phyloP scores from a whole-genome alignment of 2,329 filamentous ascomycete genomes.

The Neonectria neomacrospora region DNA sequence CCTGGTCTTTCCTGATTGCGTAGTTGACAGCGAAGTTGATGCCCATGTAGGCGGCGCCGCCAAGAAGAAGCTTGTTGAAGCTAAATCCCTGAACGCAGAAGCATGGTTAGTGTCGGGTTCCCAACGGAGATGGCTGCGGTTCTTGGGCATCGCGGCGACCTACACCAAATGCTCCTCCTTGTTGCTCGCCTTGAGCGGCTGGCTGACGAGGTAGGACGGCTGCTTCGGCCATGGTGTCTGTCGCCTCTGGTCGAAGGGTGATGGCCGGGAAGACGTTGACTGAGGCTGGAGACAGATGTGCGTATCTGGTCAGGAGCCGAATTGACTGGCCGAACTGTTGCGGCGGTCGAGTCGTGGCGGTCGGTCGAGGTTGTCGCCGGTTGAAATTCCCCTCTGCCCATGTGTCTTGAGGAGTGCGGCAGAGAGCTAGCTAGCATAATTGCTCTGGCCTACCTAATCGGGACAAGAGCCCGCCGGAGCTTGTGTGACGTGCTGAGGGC shows the following conservation, averaged over 20 bases:
- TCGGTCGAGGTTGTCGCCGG: slow-evolving; percentile 14
- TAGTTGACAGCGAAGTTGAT: slow-evolving; percentile 69
- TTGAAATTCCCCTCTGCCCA: slow-evolving; percentile 15
- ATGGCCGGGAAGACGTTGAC: slow-evolving; percentile 1
- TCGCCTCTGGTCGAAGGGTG: slow-evolving; percentile 18
- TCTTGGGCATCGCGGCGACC: slow-evolving; percentile 34
- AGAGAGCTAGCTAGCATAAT: slow-evolving; percentile 7
- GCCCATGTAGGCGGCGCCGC: slow-evolving; percentile 66
- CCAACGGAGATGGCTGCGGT: background rate
- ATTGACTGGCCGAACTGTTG: slow-evolving; percentile 3
- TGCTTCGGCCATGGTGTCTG: slow-evolving; percentile 43
- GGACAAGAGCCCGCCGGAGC: slow-evolving; percentile 15
- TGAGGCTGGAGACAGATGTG: background rate
- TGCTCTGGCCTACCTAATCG: slow-evolving; percentile 23
- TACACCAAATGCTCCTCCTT: slow-evolving; percentile 40
- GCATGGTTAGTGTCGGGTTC: slow-evolving; percentile 25
- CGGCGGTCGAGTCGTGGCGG: slow-evolving; percentile 9
- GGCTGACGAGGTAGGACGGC: slow-evolving; percentile 40
- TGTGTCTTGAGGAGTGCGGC: slow-evolving; percentile 15
- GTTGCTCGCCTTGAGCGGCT: slow-evolving; percentile 41
- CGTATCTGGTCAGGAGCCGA: background rate
- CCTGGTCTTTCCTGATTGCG: slow-evolving; percentile 60
- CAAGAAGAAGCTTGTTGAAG: slow-evolving; percentile 61
- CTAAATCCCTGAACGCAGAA: slow-evolving; percentile 47
- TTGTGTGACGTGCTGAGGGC: slow-evolving; percentile 22